Conservation (phyloP, 768 basidiomycete species). For the Termitomyces bulborhizus region DNA sequence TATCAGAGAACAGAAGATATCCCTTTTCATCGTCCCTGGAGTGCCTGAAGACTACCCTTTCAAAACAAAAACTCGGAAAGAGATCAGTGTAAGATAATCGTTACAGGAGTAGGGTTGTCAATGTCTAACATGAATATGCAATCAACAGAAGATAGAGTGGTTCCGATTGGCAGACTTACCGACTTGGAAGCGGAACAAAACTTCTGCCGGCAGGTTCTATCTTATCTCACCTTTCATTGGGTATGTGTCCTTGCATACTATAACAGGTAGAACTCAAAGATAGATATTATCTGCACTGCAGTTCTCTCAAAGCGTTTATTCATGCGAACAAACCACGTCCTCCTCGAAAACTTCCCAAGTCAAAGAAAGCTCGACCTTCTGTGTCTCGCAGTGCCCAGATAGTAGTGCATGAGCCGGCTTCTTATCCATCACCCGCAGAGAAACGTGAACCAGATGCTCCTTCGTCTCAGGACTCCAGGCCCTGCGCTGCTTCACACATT, state of each 20-base stretch:
- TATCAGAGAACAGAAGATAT: constrained; percentile 87
- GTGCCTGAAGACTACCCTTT: constrained; percentile 87
- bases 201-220: constrained; percentile 79
- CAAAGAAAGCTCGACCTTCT: constrained; percentile 16
- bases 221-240: constrained; percentile 91
- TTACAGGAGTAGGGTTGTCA: neutral
- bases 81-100: constrained; percentile 77
- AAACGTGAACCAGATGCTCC: constrained; percentile 59
- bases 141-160: constrained; percentile 89
- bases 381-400: neutral
- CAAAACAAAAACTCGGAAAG: constrained; percentile 92
- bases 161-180: constrained; percentile 85
- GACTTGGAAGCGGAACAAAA: constrained; percentile 81
- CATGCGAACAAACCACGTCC: constrained; percentile 53
- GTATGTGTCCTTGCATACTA: constrained; percentile 32
- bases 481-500: constrained; percentile 26
- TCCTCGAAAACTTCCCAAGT: constrained; percentile 29
- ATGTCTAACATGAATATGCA: constrained; percentile 12
- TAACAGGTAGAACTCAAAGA: neutral
- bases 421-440: constrained; percentile 56
- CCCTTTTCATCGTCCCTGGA: constrained; percentile 83
- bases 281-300: constrained; percentile 19
- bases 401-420: constrained; percentile 56
- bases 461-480: constrained; percentile 49
- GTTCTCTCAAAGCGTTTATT: constrained; percentile 63